phyloP scores from a whole-genome alignment of 2,329 filamentous ascomycete genomes.

The Rhinocladiella mackenziei region DNA sequence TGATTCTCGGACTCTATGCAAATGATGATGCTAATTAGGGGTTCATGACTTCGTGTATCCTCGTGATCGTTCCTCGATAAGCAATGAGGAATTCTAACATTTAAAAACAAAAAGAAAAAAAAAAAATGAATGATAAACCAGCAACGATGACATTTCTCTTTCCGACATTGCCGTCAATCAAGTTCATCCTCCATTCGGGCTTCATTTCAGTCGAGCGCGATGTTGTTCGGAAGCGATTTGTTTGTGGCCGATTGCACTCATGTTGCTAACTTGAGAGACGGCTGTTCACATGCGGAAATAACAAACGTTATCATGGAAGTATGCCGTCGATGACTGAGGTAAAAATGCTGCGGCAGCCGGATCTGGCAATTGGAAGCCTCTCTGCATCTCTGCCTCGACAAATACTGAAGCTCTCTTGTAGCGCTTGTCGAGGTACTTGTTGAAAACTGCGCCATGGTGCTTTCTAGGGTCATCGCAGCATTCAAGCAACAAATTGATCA shows the following conservation, averaged over 20 bases:
- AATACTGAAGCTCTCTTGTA: conserved; percentile 81
- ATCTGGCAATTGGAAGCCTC: conserved; percentile 53
- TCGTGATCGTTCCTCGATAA: conserved; percentile 20
- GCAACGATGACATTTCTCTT: neutral
- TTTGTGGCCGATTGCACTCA: no score
- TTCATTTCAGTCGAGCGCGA: no score
- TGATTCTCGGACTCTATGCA: conserved; percentile 3
- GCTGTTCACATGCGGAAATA: conserved; percentile 20
- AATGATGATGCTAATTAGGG: conserved; percentile 19
- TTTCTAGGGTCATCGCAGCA: conserved; percentile 77
- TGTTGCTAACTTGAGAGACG: neutral
- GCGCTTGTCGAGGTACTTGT: conserved; percentile 84
- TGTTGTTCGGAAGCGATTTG: no score
- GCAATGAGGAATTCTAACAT: conserved; percentile 12
- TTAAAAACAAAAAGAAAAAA: no score
- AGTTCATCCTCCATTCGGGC: no score
- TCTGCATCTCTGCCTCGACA: conserved; percentile 69
- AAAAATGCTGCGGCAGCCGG: conserved; percentile 15
- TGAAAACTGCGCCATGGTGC: conserved; percentile 82
- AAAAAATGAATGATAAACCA: conserved; percentile 9
- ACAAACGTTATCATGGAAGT: conserved; percentile 27
- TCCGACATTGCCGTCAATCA: neutral
- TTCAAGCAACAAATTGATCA: conserved; percentile 75
- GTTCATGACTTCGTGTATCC: conserved; percentile 24
- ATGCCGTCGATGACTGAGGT: conserved; percentile 13